Evolutionary conservation across 2,329 filamentous ascomycete genomes (phyloP), one percentile per base, ranked within the genome.

Genomic region (Tolypocladium tropicale): DNA sequence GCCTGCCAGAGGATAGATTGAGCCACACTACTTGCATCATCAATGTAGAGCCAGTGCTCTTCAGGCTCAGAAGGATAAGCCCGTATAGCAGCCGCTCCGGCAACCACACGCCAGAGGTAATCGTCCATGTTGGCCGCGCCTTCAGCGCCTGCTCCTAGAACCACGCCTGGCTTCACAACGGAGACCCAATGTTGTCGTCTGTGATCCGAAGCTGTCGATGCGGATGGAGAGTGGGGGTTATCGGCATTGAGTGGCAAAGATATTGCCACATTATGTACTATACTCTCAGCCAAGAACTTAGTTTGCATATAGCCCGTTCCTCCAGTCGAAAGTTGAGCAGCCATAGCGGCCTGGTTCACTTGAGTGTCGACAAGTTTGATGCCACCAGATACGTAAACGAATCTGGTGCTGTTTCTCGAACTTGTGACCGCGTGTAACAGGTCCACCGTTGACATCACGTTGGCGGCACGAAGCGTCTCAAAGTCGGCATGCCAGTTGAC

Each of bases 401-500:
- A 60, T 37, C 58, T 64, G 1, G 62, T 41, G 16, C 57, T 46
- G 5, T 46, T 39, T 4, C 56, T 55, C 2, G 63, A 63, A 12
- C 53, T 39, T 14, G 55, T 52, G 5, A 57, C 50, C 4, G 57
- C 59, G 10, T 55, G 53, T 16, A 67, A 50, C n/a, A 67, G 55
- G 3, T 63, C 56, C 21, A 63, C 34, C 6, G 62, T 63, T 0
- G 65, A 64, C 2, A 56, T 73, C 2, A 96, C 90, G 66, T 96
- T 96, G 53, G 87, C 78, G 0, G 82, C 76, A 64, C 81, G 82
- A 61, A 96, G 78, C 43, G 83, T 81, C 14, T 83, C 79, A 70
- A 95, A 96, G 7, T 82, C 84, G 63, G 85, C 79, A 34, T 95
- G 84, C 90, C 90, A 95, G 67, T 95, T 86, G 10, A 89, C 84